Percentiles rank a stretch among this genome's conserved stretches.
Evolutionary conservation across 805 yeast species (phyloP).

Genomic region (Candida ulmi): DNA sequence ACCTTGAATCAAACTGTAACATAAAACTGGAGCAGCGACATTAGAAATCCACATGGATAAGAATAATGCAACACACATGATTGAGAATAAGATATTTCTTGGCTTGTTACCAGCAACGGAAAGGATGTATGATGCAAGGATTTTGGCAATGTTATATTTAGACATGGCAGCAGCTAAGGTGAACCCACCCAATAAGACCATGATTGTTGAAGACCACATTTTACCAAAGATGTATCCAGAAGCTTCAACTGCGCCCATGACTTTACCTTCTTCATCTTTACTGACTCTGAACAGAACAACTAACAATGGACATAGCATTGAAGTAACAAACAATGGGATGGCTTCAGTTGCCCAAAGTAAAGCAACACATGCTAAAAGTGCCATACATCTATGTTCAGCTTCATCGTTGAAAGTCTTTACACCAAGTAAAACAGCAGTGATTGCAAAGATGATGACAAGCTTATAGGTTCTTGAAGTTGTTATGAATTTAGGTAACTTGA

Average conservation of each 20-base stretch:
- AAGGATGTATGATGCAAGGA: conserved; percentile 79
- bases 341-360: conserved; percentile 95
- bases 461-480: conserved; percentile 44
- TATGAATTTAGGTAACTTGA: conserved; percentile 42
- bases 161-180: conserved; percentile 90
- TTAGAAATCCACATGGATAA: conserved; percentile 94
- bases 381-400: conserved; percentile 59
- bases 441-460: conserved; percentile 39
- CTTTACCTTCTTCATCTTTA: conserved; percentile 45
- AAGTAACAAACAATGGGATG: conserved; percentile 88
- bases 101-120: conserved; percentile 82
- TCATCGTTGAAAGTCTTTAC: conserved; percentile 58
- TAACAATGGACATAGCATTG: conserved; percentile 74
- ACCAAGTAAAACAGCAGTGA: conserved; percentile 49
- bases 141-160: conserved; percentile 83
- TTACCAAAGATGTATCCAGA: conserved; percentile 60
- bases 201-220: conserved; percentile 94
- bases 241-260: conserved; percentile 62
- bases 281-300: conserved; percentile 66
- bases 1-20: conserved; percentile 84
- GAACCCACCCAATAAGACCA: conserved; percentile 87
- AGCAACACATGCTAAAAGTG: conserved; percentile 57
- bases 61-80: conserved; percentile 82
- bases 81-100: conserved; percentile 62
- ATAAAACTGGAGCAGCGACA: conserved; percentile 93